These are phyloP conservation scores for Trichoderma cornu-damae DNA, from an alignment of 2,329 filamentous ascomycete genomes.

Conservation along the genomic window DNA sequence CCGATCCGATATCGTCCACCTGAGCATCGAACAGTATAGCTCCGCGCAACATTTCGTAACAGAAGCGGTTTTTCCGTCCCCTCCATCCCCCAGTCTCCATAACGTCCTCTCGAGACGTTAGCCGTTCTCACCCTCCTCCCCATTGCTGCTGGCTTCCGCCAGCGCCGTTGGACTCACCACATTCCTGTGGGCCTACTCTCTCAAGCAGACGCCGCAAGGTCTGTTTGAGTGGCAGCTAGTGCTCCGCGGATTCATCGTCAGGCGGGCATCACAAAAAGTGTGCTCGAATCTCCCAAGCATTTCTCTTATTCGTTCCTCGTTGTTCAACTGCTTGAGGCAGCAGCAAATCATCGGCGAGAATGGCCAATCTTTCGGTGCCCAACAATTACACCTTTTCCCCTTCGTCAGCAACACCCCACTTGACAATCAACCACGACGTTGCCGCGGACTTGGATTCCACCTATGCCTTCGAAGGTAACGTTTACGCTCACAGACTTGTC, in stretches of 20 bases:
- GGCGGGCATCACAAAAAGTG: constrained; percentile 28
- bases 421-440: constrained; percentile 96
- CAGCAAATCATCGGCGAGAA: constrained; percentile 36
- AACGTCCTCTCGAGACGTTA: constrained; percentile 72
- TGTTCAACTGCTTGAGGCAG: constrained; percentile 21
- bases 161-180: constrained; percentile 61
- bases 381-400: constrained; percentile 77
- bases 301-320: constrained; percentile 19
- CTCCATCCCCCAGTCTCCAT: constrained; percentile 82
- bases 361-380: constrained; percentile 79
- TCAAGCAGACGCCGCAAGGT: constrained; percentile 89
- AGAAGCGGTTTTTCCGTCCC: constrained; percentile 74
- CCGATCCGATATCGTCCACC: constrained; percentile 75
- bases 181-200: constrained; percentile 92
- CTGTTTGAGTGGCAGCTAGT: constrained; percentile 98
- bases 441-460: constrained; percentile 87
- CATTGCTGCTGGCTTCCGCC: constrained; percentile 81
- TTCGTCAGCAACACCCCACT: constrained; percentile 75
- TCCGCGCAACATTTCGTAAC: constrained; percentile 81
- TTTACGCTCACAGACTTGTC: too few species aligned
- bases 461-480: constrained; percentile 86
- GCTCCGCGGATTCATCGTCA: constrained; percentile 67
- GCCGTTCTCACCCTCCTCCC: constrained; percentile 32
- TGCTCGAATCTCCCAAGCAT: constrained; percentile 1
- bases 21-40: constrained; percentile 70